Conservation (phyloP, 164 flowering plant species). For the Chloranthus sessilifolius region DNA sequence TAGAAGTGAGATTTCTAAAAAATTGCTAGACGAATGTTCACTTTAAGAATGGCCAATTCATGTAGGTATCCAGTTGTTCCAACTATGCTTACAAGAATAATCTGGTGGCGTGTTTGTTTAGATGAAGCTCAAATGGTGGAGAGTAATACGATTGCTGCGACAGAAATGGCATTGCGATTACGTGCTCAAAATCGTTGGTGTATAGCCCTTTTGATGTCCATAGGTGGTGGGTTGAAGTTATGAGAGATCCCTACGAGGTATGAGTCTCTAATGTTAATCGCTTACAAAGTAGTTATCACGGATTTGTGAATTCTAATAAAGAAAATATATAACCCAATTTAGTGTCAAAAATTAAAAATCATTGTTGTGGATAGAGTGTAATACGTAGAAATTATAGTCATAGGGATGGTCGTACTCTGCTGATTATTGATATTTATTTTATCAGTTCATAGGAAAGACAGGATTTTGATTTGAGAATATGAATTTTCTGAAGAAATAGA, state of each 20-base stretch:
- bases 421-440: no score
- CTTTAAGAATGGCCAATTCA: background rate
- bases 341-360: no score
- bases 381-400: no score
- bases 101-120: constrained; percentile 95
- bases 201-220: constrained; percentile 68
- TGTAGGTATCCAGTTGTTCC: constrained; percentile 88
- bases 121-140: constrained; percentile 99
- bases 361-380: no score
- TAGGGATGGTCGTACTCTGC: no score
- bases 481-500: no score
- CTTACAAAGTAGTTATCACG: no score
- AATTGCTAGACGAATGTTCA: background rate
- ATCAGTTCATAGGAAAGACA: no score
- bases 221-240: constrained; percentile 89
- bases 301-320: no score
- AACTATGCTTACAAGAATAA: constrained; percentile 75
- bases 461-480: no score
- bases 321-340: no score
- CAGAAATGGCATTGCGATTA: constrained; percentile 91
- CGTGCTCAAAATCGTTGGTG: constrained; percentile 85
- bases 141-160: constrained; percentile 75
- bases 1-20: background rate
- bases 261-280: no score
- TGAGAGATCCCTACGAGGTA: constrained; percentile 93